Evolutionary conservation across 2,329 filamentous ascomycete genomes (phyloP).

Genomic region (Monilinia fructigena): DNA sequence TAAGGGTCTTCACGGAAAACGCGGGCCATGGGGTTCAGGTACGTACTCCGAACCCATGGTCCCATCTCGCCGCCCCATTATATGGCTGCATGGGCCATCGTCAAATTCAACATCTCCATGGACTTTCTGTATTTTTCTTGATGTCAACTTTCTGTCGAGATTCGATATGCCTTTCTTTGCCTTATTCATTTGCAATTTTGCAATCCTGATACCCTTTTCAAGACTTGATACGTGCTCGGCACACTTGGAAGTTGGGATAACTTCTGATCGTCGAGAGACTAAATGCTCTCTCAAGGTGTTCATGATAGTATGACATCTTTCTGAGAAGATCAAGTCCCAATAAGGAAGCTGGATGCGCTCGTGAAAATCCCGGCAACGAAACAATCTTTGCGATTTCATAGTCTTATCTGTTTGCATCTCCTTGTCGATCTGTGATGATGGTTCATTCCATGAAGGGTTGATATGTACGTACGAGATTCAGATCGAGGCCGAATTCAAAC

Average conservation of each 20-base stretch:
- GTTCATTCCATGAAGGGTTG: background rate
- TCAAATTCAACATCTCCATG: constrained; percentile 14
- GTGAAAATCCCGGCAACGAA: background rate
- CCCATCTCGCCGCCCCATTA: constrained; percentile 6
- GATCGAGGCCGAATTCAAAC: background rate
- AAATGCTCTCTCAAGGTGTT: background rate
- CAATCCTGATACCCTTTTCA: background rate
- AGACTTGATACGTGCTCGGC: background rate
- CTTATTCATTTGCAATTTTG: background rate
- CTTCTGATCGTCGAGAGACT: background rate
- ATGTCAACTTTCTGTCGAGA: background rate
- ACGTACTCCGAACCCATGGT: background rate
- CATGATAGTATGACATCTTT: background rate
- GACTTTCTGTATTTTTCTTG: background rate
- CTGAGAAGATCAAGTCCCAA: constrained; percentile 8
- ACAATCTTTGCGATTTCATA: background rate
- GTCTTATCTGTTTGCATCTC: background rate
- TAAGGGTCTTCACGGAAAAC: constrained; percentile 16
- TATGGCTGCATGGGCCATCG: constrained; percentile 1
- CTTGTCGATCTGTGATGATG: background rate
- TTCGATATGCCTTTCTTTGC: background rate
- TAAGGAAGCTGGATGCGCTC: constrained; percentile 7
- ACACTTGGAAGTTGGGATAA: background rate
- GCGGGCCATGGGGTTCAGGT: constrained; percentile 8
- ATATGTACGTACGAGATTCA: background rate